Conservation (phyloP, 805 yeast genomes). For the Starmerella potacharoeniae region DNA sequence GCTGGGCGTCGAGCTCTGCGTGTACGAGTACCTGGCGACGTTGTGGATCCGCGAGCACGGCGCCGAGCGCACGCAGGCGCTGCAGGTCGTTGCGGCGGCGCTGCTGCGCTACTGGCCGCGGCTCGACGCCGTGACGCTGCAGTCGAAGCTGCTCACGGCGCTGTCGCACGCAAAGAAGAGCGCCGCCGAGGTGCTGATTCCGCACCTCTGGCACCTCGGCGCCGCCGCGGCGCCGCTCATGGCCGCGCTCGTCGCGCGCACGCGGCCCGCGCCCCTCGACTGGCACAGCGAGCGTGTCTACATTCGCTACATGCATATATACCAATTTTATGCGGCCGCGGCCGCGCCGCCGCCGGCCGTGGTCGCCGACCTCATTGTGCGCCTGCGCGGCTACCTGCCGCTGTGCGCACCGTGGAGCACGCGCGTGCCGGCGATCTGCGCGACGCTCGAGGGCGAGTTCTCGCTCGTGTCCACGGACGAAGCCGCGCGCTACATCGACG, state of each 20-base stretch:
- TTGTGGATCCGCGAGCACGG: slow-evolving; percentile 6
- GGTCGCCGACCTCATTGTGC: slow-evolving; percentile 3
- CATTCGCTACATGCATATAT: slow-evolving; percentile 7
- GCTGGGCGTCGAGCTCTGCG: slow-evolving; percentile 6
- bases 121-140: background rate
- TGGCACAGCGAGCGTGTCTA: slow-evolving; percentile 1
- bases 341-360: background rate
- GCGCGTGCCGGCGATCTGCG: slow-evolving; percentile 10
- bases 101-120: slow-evolving; percentile 15
- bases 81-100: slow-evolving; percentile 6
- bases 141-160: slow-evolving; percentile 3
- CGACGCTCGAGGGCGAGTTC: slow-evolving; percentile 18
- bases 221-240: slow-evolving; percentile 6
- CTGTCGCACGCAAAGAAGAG: slow-evolving; percentile 1
- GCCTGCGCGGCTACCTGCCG: slow-evolving; percentile 5
- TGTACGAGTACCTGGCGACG: slow-evolving; percentile 11
- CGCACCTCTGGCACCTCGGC: slow-evolving; percentile 18
- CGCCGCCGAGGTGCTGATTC: slow-evolving; percentile 7
- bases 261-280: background rate
- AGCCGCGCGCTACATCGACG: background rate
- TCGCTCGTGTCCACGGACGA: slow-evolving; percentile 1
- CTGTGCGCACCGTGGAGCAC: slow-evolving; percentile 14
- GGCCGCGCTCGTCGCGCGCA: background rate
- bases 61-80: slow-evolving; percentile 2
- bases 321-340: slow-evolving; percentile 5